Evolutionary conservation across 441 rosid species (phyloP).

Genomic region (Gossypium aridum): DNA sequence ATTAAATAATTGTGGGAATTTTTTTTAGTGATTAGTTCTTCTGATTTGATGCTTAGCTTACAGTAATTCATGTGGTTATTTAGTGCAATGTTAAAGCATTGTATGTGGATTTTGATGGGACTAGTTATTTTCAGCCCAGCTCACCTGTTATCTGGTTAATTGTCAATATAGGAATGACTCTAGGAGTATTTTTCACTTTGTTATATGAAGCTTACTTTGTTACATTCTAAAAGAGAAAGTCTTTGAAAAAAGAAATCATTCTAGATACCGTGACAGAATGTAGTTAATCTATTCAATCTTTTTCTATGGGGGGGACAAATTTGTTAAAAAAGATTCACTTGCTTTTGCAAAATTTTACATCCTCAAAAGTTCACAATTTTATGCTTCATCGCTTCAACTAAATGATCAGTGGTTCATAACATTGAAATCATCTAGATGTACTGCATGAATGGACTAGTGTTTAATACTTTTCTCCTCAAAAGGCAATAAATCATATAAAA

Average conservation of each 20-base stretch:
- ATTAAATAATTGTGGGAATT: not conserved
- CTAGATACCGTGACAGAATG: not conserved
- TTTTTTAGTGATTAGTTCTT: not conserved
- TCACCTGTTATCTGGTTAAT: not conserved
- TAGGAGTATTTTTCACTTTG: not conserved
- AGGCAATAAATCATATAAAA: not conserved
- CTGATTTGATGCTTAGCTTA: not conserved
- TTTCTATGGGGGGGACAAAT: not conserved
- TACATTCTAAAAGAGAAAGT: not conserved
- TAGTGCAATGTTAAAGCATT: not conserved
- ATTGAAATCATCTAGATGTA: not conserved
- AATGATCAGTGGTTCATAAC: not conserved
- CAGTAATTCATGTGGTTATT: not conserved
- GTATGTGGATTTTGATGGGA: not conserved
- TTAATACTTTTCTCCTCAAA: not conserved
- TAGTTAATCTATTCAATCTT: not conserved
- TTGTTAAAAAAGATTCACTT: not conserved
- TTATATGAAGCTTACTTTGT: not conserved
- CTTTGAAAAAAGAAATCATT: not conserved
- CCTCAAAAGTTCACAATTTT: not conserved
- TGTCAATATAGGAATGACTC: not conserved
- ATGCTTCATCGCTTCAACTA: not conserved
- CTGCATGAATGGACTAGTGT: not conserved
- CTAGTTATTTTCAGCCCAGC: not conserved
- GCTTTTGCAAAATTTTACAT: not conserved